phyloP scores from a whole-genome alignment of 1,284 basidiomycete genomes.

The Pseudozyma sp. region DNA sequence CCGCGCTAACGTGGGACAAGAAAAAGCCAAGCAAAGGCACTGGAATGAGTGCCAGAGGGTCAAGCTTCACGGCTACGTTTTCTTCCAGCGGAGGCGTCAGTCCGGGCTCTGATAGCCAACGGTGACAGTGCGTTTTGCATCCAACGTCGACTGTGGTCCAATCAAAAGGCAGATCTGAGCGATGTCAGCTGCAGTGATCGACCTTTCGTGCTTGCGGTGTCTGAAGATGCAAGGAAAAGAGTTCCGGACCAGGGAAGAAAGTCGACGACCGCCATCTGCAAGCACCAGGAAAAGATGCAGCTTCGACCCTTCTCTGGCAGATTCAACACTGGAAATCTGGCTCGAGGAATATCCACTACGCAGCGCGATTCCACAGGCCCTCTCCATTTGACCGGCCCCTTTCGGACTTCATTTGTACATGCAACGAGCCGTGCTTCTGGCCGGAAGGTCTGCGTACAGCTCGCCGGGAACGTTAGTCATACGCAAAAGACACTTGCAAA shows the following conservation, averaged over 20 bases:
- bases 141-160: slow-evolving; percentile 5
- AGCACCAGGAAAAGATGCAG: slow-evolving; percentile 20
- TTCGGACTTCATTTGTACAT: not conserved
- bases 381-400: not conserved
- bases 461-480: too few species aligned
- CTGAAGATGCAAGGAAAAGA: not conserved
- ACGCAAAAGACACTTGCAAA: too few species aligned
- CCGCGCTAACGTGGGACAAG: too few species aligned
- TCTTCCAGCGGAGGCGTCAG: not conserved
- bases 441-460: too few species aligned
- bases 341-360: slow-evolving; percentile 23
- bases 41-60: too few species aligned
- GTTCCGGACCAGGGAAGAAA: too few species aligned
- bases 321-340: slow-evolving; percentile 5
- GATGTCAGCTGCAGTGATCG: slow-evolving; percentile 40
- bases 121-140: not conserved
- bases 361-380: not conserved
- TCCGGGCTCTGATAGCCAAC: slow-evolving; percentile 1
- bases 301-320: slow-evolving; percentile 34
- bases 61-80: not conserved
- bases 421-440: too few species aligned
- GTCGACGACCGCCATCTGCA: too few species aligned
- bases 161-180: slow-evolving; percentile 12
- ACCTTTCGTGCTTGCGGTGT: slow-evolving; percentile 21
- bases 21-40: too few species aligned